Evolutionary conservation across 768 basidiomycete genomes (phyloP).

Genomic region (Collybiopsis confluens): DNA sequence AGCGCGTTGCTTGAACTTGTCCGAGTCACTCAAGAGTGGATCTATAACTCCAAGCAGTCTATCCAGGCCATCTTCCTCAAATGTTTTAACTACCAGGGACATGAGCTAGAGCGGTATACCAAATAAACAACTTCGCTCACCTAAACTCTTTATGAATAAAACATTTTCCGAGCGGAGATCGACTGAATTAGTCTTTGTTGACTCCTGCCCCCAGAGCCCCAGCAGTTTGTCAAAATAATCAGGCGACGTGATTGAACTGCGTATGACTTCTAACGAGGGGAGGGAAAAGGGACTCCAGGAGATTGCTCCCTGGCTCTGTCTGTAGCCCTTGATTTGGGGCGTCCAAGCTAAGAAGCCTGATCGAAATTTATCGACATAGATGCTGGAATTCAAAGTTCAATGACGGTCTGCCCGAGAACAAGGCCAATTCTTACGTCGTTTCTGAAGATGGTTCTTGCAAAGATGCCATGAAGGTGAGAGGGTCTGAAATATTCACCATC

Average conservation of each 20-base stretch:
- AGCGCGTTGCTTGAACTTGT: slow-evolving; percentile 85
- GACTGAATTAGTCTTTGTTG: slow-evolving; percentile 48
- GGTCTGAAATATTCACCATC: slow-evolving; percentile 42
- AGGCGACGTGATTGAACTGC: slow-evolving; percentile 36
- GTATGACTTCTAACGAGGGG: slow-evolving; percentile 48
- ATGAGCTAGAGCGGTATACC: background rate
- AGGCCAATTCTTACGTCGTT: slow-evolving; percentile 24
- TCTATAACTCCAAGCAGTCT: slow-evolving; percentile 54
- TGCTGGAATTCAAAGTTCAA: slow-evolving; percentile 17
- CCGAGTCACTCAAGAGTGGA: slow-evolving; percentile 54
- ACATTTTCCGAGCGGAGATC: slow-evolving; percentile 55
- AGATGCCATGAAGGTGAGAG: slow-evolving; percentile 42
- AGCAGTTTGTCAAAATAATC: slow-evolving; percentile 61
- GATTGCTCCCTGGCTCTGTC: slow-evolving; percentile 32
- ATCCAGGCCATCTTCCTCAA: slow-evolving; percentile 49
- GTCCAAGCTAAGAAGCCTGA: slow-evolving; percentile 82
- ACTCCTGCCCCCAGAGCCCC: slow-evolving; percentile 78
- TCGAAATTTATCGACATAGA: slow-evolving; percentile 64
- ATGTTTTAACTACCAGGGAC: slow-evolving; percentile 55
- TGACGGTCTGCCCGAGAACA: background rate
- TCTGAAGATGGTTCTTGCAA: slow-evolving; percentile 36
- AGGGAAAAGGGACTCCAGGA: slow-evolving; percentile 54
- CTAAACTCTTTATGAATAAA: slow-evolving; percentile 35
- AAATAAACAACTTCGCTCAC: slow-evolving; percentile 19
- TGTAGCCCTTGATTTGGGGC: slow-evolving; percentile 58